Percentiles rank a stretch among this genome's conserved stretches.
Conservation (phyloP, 75 land plant genomes). For the Adiantum capillusveneris region DNA sequence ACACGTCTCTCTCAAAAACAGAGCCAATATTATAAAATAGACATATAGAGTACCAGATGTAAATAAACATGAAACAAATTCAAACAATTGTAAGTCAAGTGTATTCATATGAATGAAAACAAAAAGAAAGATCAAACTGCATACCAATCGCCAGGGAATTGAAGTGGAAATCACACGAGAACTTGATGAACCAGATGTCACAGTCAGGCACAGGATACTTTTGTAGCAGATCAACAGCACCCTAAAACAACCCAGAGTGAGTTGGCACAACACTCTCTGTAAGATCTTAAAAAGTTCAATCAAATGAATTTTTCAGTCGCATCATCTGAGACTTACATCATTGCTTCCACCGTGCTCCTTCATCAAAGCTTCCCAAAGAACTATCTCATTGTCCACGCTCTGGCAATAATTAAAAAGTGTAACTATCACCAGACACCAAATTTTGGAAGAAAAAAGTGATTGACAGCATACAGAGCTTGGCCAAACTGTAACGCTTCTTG, state of each 20-base stretch:
- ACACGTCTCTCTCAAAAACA: no score
- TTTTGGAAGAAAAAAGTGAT: no score
- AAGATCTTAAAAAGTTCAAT: no score
- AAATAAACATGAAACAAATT: no score
- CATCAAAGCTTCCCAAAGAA: constrained; percentile 87
- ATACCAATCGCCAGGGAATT: constrained; percentile 79
- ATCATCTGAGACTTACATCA: constrained; percentile 30
- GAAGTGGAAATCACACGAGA: constrained; percentile 90
- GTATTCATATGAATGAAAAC: constrained; percentile 2
- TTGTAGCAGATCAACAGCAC: constrained; percentile 75
- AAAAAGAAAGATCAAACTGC: not conserved
- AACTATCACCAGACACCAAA: no score
- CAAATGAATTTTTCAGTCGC: not conserved
- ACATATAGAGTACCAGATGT: no score
- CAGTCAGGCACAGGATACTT: constrained; percentile 98
- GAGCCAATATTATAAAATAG: no score
- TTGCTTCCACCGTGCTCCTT: constrained; percentile 79
- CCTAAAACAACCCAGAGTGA: constrained; percentile 50
- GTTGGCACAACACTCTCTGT: no score
- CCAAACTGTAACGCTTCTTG: no score
- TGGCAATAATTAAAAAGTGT: no score
- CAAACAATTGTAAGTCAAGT: not conserved
- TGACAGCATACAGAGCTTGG: no score
- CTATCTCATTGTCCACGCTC: constrained; percentile 98
- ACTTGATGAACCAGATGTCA: constrained; percentile 98